Evolutionary conservation across 306 rosid genomes (phyloP).

Genomic region (Fagus sylvatica): DNA sequence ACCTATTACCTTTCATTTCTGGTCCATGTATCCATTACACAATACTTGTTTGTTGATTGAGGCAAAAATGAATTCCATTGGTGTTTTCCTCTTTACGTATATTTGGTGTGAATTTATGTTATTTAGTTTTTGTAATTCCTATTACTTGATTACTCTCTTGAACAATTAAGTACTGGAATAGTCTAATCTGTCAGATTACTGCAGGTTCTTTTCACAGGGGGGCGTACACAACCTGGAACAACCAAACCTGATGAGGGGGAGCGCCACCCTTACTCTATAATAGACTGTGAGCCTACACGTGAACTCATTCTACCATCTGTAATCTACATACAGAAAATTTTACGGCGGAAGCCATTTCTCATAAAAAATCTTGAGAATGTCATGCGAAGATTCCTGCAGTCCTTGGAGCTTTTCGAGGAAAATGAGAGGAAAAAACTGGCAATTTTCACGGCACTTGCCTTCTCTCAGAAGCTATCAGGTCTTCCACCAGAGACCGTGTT

Average conservation of each 20-base stretch:
- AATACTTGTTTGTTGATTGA: not conserved
- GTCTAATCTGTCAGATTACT: not conserved
- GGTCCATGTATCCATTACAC: not conserved
- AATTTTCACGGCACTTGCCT: slow-evolving; percentile 98
- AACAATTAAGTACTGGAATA: not conserved
- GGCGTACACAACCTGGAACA: slow-evolving; percentile 99
- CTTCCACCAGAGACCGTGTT: slow-evolving; percentile 98
- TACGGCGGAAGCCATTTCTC: slow-evolving; percentile 94
- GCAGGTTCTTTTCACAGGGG: slow-evolving; percentile 96
- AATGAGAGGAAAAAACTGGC: slow-evolving; percentile 99
- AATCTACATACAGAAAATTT: slow-evolving; percentile 87
- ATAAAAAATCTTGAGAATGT: slow-evolving; percentile 99
- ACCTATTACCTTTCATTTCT: not conserved
- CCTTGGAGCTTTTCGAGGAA: slow-evolving; percentile 97
- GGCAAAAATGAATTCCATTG: not conserved
- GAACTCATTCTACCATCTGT: slow-evolving; percentile 87
- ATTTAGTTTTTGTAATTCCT: not conserved
- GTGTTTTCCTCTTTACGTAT: not conserved
- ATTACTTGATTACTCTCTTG: not conserved
- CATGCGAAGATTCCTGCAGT: slow-evolving; percentile 92
- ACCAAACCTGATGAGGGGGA: slow-evolving; percentile 99
- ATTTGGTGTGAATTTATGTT: not conserved
- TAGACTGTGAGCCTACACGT: slow-evolving; percentile 82
- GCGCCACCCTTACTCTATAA: slow-evolving; percentile 89
- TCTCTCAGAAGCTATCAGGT: slow-evolving; percentile 98